Percentiles rank a stretch among this genome's conserved stretches.
Evolutionary conservation across 345 rosid species (phyloP).

Genomic region (Melaleuca quinquenervia): DNA sequence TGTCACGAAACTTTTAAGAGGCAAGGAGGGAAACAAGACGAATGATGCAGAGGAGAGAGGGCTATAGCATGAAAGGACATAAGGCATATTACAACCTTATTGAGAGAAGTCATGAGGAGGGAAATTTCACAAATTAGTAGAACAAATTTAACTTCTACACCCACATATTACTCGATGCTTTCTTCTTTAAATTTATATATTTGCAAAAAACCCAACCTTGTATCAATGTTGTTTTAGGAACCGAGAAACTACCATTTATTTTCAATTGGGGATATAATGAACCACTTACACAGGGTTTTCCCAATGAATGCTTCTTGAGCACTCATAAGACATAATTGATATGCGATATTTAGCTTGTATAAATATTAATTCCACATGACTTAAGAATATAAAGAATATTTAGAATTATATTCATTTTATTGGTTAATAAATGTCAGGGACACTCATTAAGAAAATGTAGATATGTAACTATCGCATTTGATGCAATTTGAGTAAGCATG

Average conservation of each 20-base stretch:
- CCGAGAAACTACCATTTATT: neutral
- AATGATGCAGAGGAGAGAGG: neutral
- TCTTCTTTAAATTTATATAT: neutral
- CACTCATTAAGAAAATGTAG: too few relatives aligned
- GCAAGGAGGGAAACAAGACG: neutral
- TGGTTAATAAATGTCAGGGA: too few relatives aligned
- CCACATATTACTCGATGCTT: neutral
- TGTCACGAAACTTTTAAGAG: neutral
- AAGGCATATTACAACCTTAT: neutral
- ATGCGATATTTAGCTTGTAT: too few relatives aligned
- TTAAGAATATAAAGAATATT: too few relatives aligned
- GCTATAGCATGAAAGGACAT: neutral
- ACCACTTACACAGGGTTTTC: too few relatives aligned
- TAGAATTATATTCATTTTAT: too few relatives aligned
- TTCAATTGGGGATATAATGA: neutral
- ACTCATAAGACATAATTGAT: too few relatives aligned
- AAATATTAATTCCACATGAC: too few relatives aligned
- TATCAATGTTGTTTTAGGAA: neutral
- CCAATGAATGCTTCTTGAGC: too few relatives aligned
- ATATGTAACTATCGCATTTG: too few relatives aligned
- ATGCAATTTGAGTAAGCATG: too few relatives aligned
- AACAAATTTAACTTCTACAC: neutral
- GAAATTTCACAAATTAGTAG: neutral
- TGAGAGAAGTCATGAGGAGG: neutral
- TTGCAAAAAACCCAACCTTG: neutral